Evolutionary conservation across 139 green algal genomes (phyloP).

Genomic region (Asterochloris sp.): DNA sequence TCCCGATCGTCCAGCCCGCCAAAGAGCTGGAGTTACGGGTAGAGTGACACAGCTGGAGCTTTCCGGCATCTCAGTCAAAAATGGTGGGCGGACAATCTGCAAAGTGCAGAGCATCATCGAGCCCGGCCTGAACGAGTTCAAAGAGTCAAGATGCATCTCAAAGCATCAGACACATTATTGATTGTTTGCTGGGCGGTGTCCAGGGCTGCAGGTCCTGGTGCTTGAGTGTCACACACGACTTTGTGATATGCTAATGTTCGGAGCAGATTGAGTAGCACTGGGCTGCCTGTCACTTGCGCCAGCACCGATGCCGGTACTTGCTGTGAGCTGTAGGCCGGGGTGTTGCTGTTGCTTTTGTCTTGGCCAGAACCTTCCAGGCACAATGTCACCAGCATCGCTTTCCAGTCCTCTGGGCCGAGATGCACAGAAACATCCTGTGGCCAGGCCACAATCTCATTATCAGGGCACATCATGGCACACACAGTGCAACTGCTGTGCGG

Average conservation of each 20-base stretch:
- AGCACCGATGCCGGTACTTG: conserved; percentile 2
- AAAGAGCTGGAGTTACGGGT: too few species aligned
- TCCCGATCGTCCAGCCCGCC: too few species aligned
- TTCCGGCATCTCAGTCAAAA: too few species aligned
- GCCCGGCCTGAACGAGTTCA: conserved; percentile 16
- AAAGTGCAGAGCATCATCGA: background rate
- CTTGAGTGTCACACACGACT: conserved; percentile 38
- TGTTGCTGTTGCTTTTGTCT: background rate
- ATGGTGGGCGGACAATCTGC: background rate
- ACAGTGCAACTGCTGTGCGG: too few species aligned
- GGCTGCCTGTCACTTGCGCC: conserved; percentile 43
- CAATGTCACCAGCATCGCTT: background rate
- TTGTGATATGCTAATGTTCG: conserved; percentile 70
- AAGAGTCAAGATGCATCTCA: conserved; percentile 66
- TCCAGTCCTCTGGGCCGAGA: conserved; percentile 19
- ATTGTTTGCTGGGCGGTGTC: conserved; percentile 27
- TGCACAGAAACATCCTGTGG: background rate
- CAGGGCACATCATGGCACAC: background rate
- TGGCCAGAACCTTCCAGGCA: conserved; percentile 1
- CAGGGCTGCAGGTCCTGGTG: conserved; percentile 30
- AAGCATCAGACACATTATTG: conserved; percentile 48
- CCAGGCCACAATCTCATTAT: background rate
- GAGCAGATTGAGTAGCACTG: conserved; percentile 70
- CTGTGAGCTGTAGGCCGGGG: background rate
- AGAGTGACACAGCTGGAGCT: too few species aligned